Evolutionary conservation across 108 stramenopile genomes (phyloP).

Genomic region (Nitzschia inconspicua): DNA sequence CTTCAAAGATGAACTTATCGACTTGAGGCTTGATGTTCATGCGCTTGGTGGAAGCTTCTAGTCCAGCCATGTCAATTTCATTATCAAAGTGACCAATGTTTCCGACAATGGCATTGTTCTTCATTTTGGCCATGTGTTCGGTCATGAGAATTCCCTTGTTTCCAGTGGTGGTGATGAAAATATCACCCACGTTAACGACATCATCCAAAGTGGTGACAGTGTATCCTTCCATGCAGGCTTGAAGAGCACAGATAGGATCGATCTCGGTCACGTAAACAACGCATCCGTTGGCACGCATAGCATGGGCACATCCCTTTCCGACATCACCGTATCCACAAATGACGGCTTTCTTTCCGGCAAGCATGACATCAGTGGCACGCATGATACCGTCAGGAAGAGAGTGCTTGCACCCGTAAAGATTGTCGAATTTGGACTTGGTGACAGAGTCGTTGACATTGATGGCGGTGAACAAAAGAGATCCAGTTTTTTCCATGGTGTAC

Average conservation of each 20-base stretch:
- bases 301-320: conserved; percentile 99
- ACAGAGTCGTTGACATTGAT: conserved; percentile 99
- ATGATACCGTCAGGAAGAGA: conserved; percentile 99
- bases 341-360: conserved; percentile 99
- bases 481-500: conserved; percentile 98
- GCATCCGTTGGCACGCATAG: conserved; percentile 98
- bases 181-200: conserved; percentile 86
- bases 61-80: conserved; percentile 99
- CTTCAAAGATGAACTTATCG: conserved; percentile 95
- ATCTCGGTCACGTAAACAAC: conserved; percentile 98
- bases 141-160: conserved; percentile 99
- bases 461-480: conserved; percentile 97
- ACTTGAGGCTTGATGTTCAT: conserved; percentile 99
- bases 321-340: conserved; percentile 99
- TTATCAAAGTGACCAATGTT: conserved; percentile 99
- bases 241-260: conserved; percentile 99
- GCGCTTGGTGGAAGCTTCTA: conserved; percentile 86
- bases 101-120: conserved; percentile 99
- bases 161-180: conserved; percentile 99
- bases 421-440: conserved; percentile 99
- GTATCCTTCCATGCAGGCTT: conserved; percentile 99
- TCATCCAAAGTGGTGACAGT: conserved; percentile 90
- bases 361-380: conserved; percentile 99
- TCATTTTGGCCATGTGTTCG: conserved; percentile 96
- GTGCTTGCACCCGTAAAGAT: conserved; percentile 99